Conservation (phyloP, 225 moss, liverwort and hornwort genomes). For the Lunularia cruciata region DNA sequence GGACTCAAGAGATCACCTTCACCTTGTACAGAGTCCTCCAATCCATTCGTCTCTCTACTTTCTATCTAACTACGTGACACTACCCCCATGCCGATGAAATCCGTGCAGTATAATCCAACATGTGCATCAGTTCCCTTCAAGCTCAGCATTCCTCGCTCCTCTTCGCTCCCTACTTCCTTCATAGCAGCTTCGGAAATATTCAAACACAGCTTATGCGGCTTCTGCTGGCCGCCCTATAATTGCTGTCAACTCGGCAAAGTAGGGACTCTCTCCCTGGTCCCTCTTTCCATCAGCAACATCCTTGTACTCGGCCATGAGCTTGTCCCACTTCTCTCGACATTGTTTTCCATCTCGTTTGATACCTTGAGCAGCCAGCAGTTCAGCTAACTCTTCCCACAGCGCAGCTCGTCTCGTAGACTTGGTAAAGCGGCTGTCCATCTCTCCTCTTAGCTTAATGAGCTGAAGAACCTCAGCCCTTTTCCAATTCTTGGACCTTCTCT, state of each 20-base stretch:
- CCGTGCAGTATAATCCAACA: conserved; percentile 15
- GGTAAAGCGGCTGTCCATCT: conserved; percentile 57
- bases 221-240: conserved; percentile 52
- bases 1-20: conserved; percentile 26
- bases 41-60: conserved; percentile 27
- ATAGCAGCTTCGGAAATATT: conserved; percentile 4
- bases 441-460: conserved; percentile 55
- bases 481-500: conserved; percentile 63
- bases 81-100: conserved; percentile 17
- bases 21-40: conserved; percentile 40
- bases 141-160: conserved; percentile 9
- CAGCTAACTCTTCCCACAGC: conserved; percentile 58
- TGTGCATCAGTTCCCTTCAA: conserved; percentile 12
- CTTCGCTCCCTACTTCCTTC: conserved; percentile 4
- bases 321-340: conserved; percentile 65
- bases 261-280: conserved; percentile 58
- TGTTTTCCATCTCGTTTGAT: conserved; percentile 63
- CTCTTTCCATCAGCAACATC: conserved; percentile 56
- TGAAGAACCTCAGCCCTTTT: conserved; percentile 60
- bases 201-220: conserved; percentile 30
- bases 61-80: conserved; percentile 20
- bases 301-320: conserved; percentile 63
- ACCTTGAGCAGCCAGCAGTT: conserved; percentile 47
- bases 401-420: conserved; percentile 59
- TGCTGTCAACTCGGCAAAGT: conserved; percentile 55